phyloP scores from a whole-genome alignment of 163 green algal genomes.

The Prototheca wickerhamii region DNA sequence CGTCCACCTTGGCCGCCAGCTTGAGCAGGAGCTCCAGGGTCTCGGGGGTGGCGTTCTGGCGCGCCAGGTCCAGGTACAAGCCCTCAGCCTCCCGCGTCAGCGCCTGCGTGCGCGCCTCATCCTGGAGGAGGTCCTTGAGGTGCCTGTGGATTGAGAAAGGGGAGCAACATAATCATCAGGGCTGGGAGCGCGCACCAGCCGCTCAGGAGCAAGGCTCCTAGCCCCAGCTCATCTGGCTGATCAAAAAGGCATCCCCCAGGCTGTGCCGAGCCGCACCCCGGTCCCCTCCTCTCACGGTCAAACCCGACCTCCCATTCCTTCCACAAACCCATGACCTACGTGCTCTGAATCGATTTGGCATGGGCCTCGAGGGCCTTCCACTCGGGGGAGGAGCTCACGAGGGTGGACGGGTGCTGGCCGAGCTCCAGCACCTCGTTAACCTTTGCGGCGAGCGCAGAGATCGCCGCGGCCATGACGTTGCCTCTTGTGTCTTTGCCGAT shows the following conservation, averaged over 20 bases:
- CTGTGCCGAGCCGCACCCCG: too few relatives aligned
- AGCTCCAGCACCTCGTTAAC: background rate
- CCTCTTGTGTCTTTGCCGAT: too few relatives aligned
- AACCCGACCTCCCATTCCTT: too few relatives aligned
- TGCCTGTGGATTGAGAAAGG: conserved; percentile 43
- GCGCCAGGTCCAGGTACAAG: conserved; percentile 83
- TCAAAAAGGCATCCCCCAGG: too few relatives aligned
- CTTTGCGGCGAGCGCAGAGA: too few relatives aligned
- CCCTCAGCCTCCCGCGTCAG: conserved; percentile 81
- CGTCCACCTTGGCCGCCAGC: conserved; percentile 41
- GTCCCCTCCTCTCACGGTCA: too few relatives aligned
- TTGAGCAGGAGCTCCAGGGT: conserved; percentile 75
- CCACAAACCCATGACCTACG: conserved; percentile 32
- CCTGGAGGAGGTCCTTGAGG: conserved; percentile 73
- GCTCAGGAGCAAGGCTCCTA: too few relatives aligned
- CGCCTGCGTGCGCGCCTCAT: conserved; percentile 57
- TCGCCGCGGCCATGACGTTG: too few relatives aligned
- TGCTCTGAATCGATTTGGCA: conserved; percentile 70
- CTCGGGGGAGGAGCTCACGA: conserved; percentile 24
- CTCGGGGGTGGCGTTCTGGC: conserved; percentile 82
- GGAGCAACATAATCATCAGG: too few relatives aligned
- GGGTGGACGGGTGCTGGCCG: background rate
- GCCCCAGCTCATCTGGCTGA: too few relatives aligned
- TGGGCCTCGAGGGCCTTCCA: conserved; percentile 81
- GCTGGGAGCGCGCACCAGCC: too few relatives aligned